Evolutionary conservation across 140 eudicot species (phyloP), one percentile per base, ranked within the genome.

Genomic region (Erigeron philadelphicus): DNA sequence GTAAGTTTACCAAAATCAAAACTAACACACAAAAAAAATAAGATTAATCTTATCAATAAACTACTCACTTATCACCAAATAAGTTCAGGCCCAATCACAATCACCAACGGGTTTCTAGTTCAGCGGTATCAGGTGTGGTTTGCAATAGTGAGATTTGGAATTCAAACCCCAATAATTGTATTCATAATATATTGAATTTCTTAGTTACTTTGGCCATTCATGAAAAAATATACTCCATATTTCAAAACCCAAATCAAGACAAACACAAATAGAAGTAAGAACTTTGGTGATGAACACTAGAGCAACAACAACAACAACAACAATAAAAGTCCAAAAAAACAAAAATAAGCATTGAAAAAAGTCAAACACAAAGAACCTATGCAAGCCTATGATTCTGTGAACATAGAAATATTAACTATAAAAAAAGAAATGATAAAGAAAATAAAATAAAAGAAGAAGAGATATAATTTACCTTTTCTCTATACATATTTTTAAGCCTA

Each of bases 401-500:
- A 0, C 15, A 48, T 47, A 3, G 48, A 69, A 15, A 60, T 55
- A 16, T 6, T 64, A 64, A 35, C 44, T 56, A n/a, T 11, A 47
- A 70, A 70, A 65, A 63, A 53, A 1, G n/a, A n/a, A 0, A 5
- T 50, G 40, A 17, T 11, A 15, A 50, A 60, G 50, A 69, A 64
- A 16, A n/a, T n/a, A n/a, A n/a, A n/a, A n/a, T n/a, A n/a, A n/a
- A n/a, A n/a, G n/a, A 71, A 77, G 46, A 31, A 55, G 49, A 38
- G 61, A n/a, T 45, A 72, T 58, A 61, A 58, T 17, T 17, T 19
- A 90, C 97, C 95, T 92, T 88, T 80, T 92, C 96, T 81, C 88
- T 78, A 52, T 86, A 88, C 89, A 84, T 85, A 70, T 84, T 86
- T 73, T 72, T 84, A 1, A 92, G 84, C 56, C 86, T 86, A 61